Base-by-base conservation (phyloP, 2,329 filamentous ascomycete species). In the Reticulascus tulasneorum region DNA sequence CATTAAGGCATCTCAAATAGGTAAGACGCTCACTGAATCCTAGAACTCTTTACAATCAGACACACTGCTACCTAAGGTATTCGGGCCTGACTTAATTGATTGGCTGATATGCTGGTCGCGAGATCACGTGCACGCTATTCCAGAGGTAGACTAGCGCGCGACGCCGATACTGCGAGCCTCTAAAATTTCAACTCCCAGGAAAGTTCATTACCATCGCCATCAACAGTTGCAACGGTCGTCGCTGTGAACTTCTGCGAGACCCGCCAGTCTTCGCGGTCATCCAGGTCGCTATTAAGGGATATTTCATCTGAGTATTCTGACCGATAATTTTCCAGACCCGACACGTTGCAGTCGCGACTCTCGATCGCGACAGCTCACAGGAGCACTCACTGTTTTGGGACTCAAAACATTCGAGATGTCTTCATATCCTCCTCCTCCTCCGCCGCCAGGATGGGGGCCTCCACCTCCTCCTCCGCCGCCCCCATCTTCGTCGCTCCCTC, bases 381-480 rank as follows among this genome's bases (percentile, higher is more conserved):
- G 6, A 44, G n/a, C n/a, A n/a, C n/a, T n/a, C n/a, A n/a, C n/a
- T n/a, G n/a, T n/a, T n/a, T n/a, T n/a, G n/a, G n/a, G n/a, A n/a
- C 25, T 7, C 9, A 7, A 18, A 18, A 18, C 13, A 42, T 37
- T 45, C 51, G 60, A 49, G 38, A 77, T 77, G 73, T 73, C 73
- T 48, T 65, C 60, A 48, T 66, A 68, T 49, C 65, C 60, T 37
- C 73, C 71, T 29, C 74, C 75, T 40, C 75, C 75, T 12, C 75
- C 75, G 24, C 75, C 75, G 33, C 75, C 75, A 19, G 73, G 74
- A 42, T 78, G 73, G 73, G 73, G 71, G 9, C 63, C 63, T 24
- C 64, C 64, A 3, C 63, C 64, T 1, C 64, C 65, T 6, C 67
- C 67, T 29, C 57, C 66, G 30, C 73, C 79, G 37, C 78, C 79